A percentile compares a stretch with the other conserved stretches of the same genome.
phyloP scores from a whole-genome alignment of 805 yeast species.

The Priceomyces medius region DNA sequence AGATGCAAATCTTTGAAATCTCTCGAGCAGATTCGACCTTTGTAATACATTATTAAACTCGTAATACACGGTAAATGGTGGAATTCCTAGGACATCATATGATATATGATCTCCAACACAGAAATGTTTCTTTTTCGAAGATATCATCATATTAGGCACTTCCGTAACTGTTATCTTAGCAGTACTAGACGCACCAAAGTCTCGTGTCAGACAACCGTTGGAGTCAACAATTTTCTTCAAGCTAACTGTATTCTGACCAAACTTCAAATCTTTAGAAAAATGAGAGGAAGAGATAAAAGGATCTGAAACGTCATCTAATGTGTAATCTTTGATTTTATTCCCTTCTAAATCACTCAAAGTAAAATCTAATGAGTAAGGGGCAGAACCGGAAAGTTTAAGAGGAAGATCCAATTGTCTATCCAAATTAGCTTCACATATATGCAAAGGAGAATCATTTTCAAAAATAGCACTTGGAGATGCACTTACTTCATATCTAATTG shows the following conservation, averaged over 20 bases:
- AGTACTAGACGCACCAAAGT: conserved; percentile 36
- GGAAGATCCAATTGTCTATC: conserved; percentile 41
- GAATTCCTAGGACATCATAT: conserved; percentile 70
- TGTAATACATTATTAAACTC: conserved; percentile 63
- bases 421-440: conserved; percentile 42
- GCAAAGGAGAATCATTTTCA: conserved; percentile 43
- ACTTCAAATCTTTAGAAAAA: conserved; percentile 35
- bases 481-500: conserved; percentile 45
- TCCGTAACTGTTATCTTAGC: conserved; percentile 66
- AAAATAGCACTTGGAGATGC: conserved; percentile 62
- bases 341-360: conserved; percentile 59
- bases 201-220: conserved; percentile 62
- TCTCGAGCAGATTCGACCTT: conserved; percentile 49
- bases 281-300: conserved; percentile 13
- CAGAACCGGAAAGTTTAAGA: conserved; percentile 53
- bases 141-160: conserved; percentile 60
- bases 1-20: conserved; percentile 69
- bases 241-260: conserved; percentile 70
- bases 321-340: conserved; percentile 49
- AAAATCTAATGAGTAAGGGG: conserved; percentile 62
- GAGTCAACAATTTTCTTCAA: conserved; percentile 62
- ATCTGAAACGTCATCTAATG: conserved; percentile 43
- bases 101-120: conserved; percentile 93
- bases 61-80: conserved; percentile 78
- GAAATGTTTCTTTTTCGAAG: conserved; percentile 40